Base-by-base conservation (phyloP, 148 eudicot genomes). In the Silene uniflora region DNA sequence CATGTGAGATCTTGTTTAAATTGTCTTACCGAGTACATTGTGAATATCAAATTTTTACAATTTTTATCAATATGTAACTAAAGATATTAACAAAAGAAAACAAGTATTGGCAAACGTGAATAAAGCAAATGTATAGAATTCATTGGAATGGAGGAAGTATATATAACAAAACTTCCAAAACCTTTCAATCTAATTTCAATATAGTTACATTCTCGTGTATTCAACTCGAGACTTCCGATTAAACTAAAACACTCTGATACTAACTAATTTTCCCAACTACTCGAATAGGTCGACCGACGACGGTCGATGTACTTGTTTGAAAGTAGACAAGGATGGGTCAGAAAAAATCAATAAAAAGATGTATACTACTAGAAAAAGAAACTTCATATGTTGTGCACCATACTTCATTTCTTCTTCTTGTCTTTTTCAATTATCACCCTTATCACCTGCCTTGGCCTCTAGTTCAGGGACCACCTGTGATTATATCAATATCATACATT, bases 391-490 rank as follows among this genome's bases (percentile, higher is more conserved):
- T 44, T 44, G 47, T 13, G 2, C 47, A 67, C 49, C 70, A 18
- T 29, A 18, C 21, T 66, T 66, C 16, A 52, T 4, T 39, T 39
- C 55, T 49, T 49, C 14, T 25, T n/a, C 18, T 63, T 60, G 32
- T 70, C 29, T 16, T n/a, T 66, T n/a, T 64, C 21, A 65, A 5
- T 54, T 67, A 21, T 58, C 77, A 21, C 19, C 69, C 69, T 74
- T 69, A 70, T 74, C 82, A 62, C 71, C 25, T 62, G 46, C n/a
- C 39, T 54, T 75, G 58, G 62, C 75, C 64, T 75, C 75, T 52
- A 27, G 9, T 1, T 75, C 71, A 10, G 82, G 75, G 63, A 79
- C 82, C 46, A 79, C 82, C 78, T 79, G 75, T 16, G 6, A 21
- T 54, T 75, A 22, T 49, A 14, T 3, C 55, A 32, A 32, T 4